Percentiles rank a stretch among this genome's conserved stretches.
Evolutionary conservation across 768 basidiomycete genomes (phyloP).

Genomic region (Boletus vinaceobasis): DNA sequence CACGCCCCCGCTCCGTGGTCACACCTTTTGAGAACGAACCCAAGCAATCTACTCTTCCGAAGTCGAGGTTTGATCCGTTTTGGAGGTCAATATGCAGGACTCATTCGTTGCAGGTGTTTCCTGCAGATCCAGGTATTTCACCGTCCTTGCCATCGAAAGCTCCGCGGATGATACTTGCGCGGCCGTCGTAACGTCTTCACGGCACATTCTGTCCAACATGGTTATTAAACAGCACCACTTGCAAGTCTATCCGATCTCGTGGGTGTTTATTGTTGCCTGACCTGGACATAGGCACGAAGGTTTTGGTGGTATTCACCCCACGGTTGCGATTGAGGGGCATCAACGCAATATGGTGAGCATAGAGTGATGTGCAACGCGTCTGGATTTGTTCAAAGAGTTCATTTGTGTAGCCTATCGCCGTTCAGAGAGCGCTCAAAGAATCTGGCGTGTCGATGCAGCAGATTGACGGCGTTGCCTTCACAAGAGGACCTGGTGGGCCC

Average conservation of each 20-base stretch:
- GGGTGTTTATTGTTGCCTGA: not conserved
- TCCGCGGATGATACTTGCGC: conserved; percentile 95
- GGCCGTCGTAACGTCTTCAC: conserved; percentile 72
- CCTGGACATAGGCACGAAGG: conserved; percentile 21
- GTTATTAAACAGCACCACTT: conserved; percentile 77
- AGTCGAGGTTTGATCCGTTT: not conserved
- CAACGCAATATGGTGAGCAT: conserved; percentile 66
- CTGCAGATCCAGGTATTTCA: conserved; percentile 37
- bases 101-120: not conserved
- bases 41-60: not conserved
- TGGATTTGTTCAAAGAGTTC: not conserved
- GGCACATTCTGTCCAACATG: conserved; percentile 75
- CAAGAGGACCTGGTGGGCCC: conserved; percentile 72
- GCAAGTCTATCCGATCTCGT: conserved; percentile 33
- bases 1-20: not conserved
- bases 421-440: conserved; percentile 62
- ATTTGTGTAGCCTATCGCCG: conserved; percentile 61
- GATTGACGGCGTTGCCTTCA: conserved; percentile 87
- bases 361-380: not conserved
- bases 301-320: conserved; percentile 72
- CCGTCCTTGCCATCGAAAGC: conserved; percentile 71
- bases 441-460: conserved; percentile 57
- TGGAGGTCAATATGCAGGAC: not conserved
- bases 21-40: not conserved
- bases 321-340: conserved; percentile 74